Evolutionary conservation across 148 eudicot species (phyloP).

Genomic region (Camellia granthamiana): DNA sequence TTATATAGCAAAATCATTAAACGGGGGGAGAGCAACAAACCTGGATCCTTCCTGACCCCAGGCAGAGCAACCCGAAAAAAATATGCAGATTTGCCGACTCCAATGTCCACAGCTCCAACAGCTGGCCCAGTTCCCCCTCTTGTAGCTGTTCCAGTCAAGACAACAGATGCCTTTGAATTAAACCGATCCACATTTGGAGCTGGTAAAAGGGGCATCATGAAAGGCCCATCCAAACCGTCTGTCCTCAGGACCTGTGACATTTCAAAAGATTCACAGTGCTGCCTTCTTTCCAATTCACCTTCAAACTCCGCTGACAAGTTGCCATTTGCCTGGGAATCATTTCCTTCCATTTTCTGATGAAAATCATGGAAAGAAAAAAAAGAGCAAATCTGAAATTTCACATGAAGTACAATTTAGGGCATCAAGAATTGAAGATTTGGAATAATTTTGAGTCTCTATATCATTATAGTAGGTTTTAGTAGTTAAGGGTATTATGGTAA

Average conservation of each 20-base stretch:
- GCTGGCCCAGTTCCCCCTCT: slow-evolving; percentile 57
- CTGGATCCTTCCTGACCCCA: slow-evolving; percentile 48
- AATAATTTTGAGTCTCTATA: too few species aligned
- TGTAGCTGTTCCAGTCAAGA: slow-evolving; percentile 69
- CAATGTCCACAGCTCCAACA: slow-evolving; percentile 70
- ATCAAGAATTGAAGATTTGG: too few species aligned
- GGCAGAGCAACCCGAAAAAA: slow-evolving; percentile 16
- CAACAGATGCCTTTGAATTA: slow-evolving; percentile 29
- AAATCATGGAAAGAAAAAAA: too few species aligned
- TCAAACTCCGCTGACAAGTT: background rate
- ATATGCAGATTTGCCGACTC: slow-evolving; percentile 41
- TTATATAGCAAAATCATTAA: background rate
- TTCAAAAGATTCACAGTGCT: slow-evolving; percentile 18
- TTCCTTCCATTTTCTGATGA: slow-evolving; percentile 14
- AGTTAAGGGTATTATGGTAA: too few species aligned
- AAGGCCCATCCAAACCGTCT: slow-evolving; percentile 19
- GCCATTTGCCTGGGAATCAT: slow-evolving; percentile 13
- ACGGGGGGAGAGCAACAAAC: slow-evolving; percentile 26
- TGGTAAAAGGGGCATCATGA: slow-evolving; percentile 37
- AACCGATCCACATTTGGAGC: slow-evolving; percentile 30
- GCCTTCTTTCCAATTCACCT: slow-evolving; percentile 8
- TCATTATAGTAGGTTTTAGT: too few species aligned
- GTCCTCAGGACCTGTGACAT: slow-evolving; percentile 18
- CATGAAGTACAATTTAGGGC: too few species aligned
- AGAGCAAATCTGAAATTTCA: too few species aligned